Evolutionary conservation across 176 grass and related monocot genomes (phyloP).

Genomic region (Secale cereale): DNA sequence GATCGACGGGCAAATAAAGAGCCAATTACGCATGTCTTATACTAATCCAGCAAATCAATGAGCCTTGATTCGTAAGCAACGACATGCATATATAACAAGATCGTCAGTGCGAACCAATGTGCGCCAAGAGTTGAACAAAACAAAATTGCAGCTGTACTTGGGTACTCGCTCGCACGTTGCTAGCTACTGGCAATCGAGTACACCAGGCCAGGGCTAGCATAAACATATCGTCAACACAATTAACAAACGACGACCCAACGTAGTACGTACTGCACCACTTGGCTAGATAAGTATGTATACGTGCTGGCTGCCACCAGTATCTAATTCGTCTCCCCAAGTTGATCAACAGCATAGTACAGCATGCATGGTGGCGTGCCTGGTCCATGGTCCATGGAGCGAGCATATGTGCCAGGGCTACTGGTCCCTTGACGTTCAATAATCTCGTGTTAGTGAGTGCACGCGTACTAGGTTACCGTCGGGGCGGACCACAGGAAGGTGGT

Average conservation of each 20-base stretch:
- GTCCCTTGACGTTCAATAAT: not conserved
- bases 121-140: not conserved
- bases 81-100: not conserved
- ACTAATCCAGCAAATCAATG: not conserved
- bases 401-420: not conserved
- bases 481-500: not conserved
- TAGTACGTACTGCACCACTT: too few species aligned
- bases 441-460: not conserved
- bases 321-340: not conserved
- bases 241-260: not conserved
- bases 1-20: not conserved
- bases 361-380: not conserved
- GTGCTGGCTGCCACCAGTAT: not conserved
- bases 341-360: not conserved
- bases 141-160: not conserved
- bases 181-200: not conserved
- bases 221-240: too few species aligned
- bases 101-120: not conserved
- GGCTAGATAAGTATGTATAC: too few species aligned
- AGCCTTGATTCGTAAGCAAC: not conserved
- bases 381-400: not conserved
- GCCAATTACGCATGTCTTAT: not conserved
- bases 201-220: not conserved
- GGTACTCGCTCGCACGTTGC: not conserved
- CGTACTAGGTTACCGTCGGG: not conserved